These are phyloP conservation scores for Fusarium drepaniforme DNA, from an alignment of 2,329 filamentous ascomycete species.

Conservation along the genomic window DNA sequence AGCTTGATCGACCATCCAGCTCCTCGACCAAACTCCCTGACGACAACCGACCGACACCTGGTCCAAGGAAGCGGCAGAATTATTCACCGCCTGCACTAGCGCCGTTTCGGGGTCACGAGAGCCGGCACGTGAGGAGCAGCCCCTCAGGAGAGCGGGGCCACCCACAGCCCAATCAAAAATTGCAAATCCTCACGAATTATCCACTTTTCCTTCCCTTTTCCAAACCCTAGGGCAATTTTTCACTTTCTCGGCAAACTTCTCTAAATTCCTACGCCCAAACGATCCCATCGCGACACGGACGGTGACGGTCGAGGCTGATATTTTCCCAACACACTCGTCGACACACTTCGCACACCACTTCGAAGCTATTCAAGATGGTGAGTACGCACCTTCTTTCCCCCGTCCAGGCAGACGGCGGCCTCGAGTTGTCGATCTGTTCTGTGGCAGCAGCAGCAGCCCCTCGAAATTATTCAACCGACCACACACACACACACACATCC, in stretches of 20 bases:
- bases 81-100: slow-evolving; percentile 44
- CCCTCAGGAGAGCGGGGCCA: slow-evolving; percentile 2
- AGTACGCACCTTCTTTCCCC: slow-evolving; percentile 49
- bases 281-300: slow-evolving; percentile 51
- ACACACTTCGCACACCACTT: slow-evolving; percentile 57
- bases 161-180: slow-evolving; percentile 50
- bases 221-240: slow-evolving; percentile 56
- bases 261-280: slow-evolving; percentile 49
- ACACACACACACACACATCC: slow-evolving; percentile 19
- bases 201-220: slow-evolving; percentile 41
- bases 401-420: slow-evolving; percentile 27
- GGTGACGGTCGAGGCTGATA: slow-evolving; percentile 52
- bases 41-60: slow-evolving; percentile 38
- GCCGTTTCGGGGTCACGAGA: slow-evolving; percentile 7
- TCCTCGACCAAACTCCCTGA: slow-evolving; percentile 40
- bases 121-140: slow-evolving; percentile 36
- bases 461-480: slow-evolving; percentile 37
- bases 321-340: slow-evolving; percentile 52
- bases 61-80: slow-evolving; percentile 43
- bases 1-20: slow-evolving; percentile 24
- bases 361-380: slow-evolving; percentile 63
- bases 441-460: slow-evolving; percentile 23
- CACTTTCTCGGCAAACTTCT: slow-evolving; percentile 52
- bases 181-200: slow-evolving; percentile 31
- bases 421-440: slow-evolving; percentile 25